A percentile compares a stretch with the other conserved stretches of the same genome.
phyloP scores from a whole-genome alignment of 23 red algal genomes.

The Agarophyton chilense region DNA sequence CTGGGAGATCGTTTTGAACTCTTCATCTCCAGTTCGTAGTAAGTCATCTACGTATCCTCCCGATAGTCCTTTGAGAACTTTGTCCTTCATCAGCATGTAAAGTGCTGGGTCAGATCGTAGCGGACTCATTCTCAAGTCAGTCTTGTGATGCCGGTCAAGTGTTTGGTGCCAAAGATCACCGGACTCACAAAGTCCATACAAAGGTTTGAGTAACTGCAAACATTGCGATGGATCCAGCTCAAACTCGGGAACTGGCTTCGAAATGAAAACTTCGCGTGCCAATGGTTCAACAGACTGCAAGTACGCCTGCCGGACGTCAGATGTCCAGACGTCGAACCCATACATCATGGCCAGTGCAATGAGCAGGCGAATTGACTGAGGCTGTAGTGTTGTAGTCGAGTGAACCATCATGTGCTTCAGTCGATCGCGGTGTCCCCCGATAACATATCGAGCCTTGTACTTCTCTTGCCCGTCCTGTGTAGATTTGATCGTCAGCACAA shows the following conservation, averaged over 20 bases:
- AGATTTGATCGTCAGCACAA: constrained; percentile 32
- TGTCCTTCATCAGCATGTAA: background rate
- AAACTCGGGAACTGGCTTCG: constrained; percentile 1
- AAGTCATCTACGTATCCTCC: constrained; percentile 54
- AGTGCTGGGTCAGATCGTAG: constrained; percentile 9
- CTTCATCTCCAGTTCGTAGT: constrained; percentile 4
- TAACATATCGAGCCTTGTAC: constrained; percentile 33
- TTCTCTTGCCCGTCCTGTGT: constrained; percentile 24
- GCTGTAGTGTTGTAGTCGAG: background rate
- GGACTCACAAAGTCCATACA: constrained; percentile 27
- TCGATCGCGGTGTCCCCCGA: constrained; percentile 35
- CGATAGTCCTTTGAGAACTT: background rate
- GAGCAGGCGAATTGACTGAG: background rate
- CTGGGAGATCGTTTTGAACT: background rate
- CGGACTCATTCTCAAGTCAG: background rate
- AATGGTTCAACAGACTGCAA: constrained; percentile 2
- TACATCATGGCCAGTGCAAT: background rate
- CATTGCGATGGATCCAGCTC: constrained; percentile 3
- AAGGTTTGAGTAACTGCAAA: background rate
- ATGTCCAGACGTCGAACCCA: background rate
- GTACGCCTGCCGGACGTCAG: constrained; percentile 18
- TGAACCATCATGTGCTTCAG: constrained; percentile 30
- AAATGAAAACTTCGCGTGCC: background rate
- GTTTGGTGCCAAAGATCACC: constrained; percentile 1
- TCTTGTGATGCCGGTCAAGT: background rate